Evolutionary conservation across 805 yeast genomes (phyloP), one percentile per base, ranked within the genome.

Genomic region (Candida gorgasii): DNA sequence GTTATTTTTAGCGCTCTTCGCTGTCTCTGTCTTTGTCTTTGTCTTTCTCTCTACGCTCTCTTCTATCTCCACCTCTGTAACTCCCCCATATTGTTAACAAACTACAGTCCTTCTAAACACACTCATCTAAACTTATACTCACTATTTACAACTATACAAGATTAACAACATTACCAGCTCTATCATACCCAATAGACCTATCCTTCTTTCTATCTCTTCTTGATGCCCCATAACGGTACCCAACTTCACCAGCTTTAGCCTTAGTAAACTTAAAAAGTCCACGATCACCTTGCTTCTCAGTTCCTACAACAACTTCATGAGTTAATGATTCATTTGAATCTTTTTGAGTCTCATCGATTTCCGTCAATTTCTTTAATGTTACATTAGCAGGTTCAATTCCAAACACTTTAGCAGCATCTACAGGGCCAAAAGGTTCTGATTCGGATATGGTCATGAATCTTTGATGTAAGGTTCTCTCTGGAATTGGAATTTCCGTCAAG

Each of bases 401-500:
- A 49, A 88, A 79, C 29, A 85, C 78, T 44, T 80, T 72, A 38
- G 99, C 97, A 11, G 99, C 97, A 59, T 93, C 98, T 5, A 89
- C 76, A 4, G 97, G 96, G 5, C 97, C 97, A 61, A 92, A 90
- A 8, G 96, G 96, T 68, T 89, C 95, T 19, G 89, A 82, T 67
- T 92, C 99, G 8, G 96, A 92, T 61, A 92, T 83, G 9, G 95
- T 85, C 59, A 88, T 66, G 71, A 90, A 90, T 50, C 92, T 75
- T 50, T 95, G 88, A 49, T 80, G 81, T 49, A 84, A 72, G 2
- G 96, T 86, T 65, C 84, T 87, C 50, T 80, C 77, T 23, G 96
- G 96, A 39, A 86, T 81, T 24, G 97, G 97, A 71, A 90, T 87
- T 72, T 92, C 97, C n/a, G 96, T 86, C 58, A 89, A 72, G 59